Evolutionary conservation across 257 asterid genomes (phyloP).

Genomic region (Misopates orontium): DNA sequence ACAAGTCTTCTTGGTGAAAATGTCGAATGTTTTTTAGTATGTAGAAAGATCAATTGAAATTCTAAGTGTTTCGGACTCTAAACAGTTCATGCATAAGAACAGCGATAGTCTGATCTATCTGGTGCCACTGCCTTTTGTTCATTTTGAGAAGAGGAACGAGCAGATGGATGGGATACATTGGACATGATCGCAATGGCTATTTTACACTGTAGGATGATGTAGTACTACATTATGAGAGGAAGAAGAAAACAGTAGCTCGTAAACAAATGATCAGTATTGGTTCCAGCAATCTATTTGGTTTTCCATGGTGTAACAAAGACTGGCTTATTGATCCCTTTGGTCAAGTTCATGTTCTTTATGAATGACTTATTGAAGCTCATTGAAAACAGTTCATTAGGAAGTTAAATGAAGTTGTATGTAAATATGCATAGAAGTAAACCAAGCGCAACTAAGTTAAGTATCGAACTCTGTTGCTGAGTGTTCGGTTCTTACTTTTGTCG

Average conservation of each 20-base stretch:
- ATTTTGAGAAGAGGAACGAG: not conserved
- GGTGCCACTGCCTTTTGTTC: no score
- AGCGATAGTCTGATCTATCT: not conserved
- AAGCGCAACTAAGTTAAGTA: no score
- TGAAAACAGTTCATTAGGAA: no score
- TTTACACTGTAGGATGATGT: conserved; percentile 10
- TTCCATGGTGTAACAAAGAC: not conserved
- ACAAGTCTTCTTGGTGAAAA: not conserved
- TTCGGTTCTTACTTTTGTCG: no score
- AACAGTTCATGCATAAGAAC: conserved; percentile 7
- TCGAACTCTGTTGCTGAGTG: no score
- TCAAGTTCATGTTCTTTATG: not conserved
- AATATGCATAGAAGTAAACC: no score
- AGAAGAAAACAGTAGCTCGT: not conserved
- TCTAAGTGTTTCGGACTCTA: not conserved
- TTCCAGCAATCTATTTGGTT: not conserved
- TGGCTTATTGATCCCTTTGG: not conserved
- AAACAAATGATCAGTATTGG: not conserved
- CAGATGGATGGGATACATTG: not conserved
- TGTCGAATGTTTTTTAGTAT: not conserved
- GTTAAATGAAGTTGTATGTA: no score
- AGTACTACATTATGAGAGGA: conserved; percentile 6
- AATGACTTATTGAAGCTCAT: no score
- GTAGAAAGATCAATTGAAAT: not conserved
- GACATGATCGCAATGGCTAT: not conserved